phyloP scores from a whole-genome alignment of 352 stramenopile genomes.

The Lagenidium giganteum region DNA sequence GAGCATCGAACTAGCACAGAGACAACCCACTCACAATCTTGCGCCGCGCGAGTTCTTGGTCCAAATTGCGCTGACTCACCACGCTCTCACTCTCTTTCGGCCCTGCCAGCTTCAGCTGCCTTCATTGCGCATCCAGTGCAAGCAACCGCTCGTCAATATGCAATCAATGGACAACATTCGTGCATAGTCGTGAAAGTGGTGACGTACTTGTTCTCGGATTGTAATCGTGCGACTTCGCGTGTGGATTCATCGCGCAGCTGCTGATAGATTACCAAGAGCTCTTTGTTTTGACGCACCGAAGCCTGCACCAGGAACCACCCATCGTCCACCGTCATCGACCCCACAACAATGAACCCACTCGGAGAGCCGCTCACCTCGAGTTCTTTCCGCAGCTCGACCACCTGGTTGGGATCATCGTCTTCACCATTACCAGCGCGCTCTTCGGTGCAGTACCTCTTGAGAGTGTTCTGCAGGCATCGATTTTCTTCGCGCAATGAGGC shows the following conservation, averaged over 20 bases:
- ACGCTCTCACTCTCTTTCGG: constrained; percentile 4
- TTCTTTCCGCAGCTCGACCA: constrained; percentile 43
- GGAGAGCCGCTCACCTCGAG: constrained; percentile 29
- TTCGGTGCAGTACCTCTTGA: constrained; percentile 45
- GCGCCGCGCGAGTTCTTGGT: too few species aligned
- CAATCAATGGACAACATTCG: not conserved
- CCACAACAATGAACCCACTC: too few species aligned
- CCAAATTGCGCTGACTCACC: too few species aligned
- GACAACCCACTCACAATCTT: too few species aligned
- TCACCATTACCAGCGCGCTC: constrained; percentile 3
- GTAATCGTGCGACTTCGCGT: constrained; percentile 36
- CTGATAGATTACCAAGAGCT: constrained; percentile 68
- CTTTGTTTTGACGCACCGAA: constrained; percentile 68
- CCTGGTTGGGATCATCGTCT: constrained; percentile 13
- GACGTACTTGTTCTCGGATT: constrained; percentile 52
- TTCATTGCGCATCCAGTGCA: not conserved
- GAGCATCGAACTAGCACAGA: too few species aligned
- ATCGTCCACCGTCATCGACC: too few species aligned
- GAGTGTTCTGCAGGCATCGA: constrained; percentile 54
- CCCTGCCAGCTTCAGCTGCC: constrained; percentile 13
- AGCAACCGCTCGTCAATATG: not conserved
- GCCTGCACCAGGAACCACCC: too few species aligned
- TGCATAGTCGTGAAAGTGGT: too few species aligned
- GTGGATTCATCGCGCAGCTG: constrained; percentile 55
- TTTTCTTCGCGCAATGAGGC: constrained; percentile 52